These are phyloP conservation scores for Cyclotella baltica DNA, from an alignment of 108 stramenopile genomes.

Conservation along the genomic window DNA sequence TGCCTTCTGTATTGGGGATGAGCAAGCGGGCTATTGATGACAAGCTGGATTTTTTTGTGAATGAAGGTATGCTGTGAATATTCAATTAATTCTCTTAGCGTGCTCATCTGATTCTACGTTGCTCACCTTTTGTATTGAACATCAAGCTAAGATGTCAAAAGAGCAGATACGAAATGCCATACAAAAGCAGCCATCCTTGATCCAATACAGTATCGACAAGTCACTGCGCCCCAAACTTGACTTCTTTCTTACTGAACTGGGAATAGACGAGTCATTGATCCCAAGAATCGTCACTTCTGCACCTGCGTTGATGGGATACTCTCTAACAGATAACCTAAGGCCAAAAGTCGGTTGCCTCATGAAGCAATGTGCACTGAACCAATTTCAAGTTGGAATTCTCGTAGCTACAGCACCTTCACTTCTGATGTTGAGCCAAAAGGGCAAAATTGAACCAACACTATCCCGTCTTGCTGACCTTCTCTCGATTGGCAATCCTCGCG, in stretches of 20 bases:
- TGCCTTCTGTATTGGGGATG: conserved; percentile 64
- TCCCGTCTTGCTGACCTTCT: conserved; percentile 37
- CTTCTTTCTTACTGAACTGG: conserved; percentile 50
- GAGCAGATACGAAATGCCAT: conserved; percentile 38
- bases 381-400: conserved; percentile 48
- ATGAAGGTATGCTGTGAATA: conserved; percentile 47
- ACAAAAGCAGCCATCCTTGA: conserved; percentile 55
- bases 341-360: conserved; percentile 50
- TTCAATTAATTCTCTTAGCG: background rate
- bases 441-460: conserved; percentile 59
- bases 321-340: conserved; percentile 52
- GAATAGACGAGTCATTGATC: conserved; percentile 29
- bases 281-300: conserved; percentile 38
- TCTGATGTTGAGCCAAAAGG: conserved; percentile 46
- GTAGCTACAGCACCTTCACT: conserved; percentile 48
- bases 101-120: background rate
- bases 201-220: conserved; percentile 54
- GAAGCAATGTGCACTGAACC: conserved; percentile 39
- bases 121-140: background rate
- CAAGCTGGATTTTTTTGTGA: conserved; percentile 48
- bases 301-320: conserved; percentile 57
- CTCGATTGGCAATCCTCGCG: conserved; percentile 17
- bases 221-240: conserved; percentile 57
- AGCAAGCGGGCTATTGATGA: conserved; percentile 35
- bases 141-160: conserved; percentile 46